These are phyloP conservation scores for Phylloporus scabripes DNA, from an alignment of 768 basidiomycete genomes.

Conservation along the genomic window DNA sequence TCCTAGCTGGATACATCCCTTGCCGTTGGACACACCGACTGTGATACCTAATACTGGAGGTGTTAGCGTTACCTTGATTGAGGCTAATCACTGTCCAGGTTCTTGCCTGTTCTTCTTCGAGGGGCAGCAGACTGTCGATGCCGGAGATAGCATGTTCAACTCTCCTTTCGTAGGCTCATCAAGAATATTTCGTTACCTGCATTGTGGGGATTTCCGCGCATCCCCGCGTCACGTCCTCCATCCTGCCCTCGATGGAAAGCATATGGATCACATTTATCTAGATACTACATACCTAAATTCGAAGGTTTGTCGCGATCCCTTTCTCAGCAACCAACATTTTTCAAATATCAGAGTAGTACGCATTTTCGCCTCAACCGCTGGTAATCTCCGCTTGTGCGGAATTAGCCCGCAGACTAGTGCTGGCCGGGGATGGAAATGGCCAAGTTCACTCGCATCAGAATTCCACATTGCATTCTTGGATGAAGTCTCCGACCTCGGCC, in stretches of 20 bases:
- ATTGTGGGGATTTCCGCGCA: conserved; percentile 93
- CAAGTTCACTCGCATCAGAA: conserved; percentile 21
- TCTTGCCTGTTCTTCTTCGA: conserved; percentile 93
- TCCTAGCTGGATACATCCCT: conserved; percentile 79
- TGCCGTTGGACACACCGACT: conserved; percentile 75
- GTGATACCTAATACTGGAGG: conserved; percentile 78
- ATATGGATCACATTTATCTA: conserved; percentile 83
- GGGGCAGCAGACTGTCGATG: conserved; percentile 82
- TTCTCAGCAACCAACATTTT: neutral
- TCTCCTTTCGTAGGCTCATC: conserved; percentile 66
- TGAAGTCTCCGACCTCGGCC: conserved; percentile 29
- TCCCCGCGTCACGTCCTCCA: conserved; percentile 85
- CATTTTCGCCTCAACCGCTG: conserved; percentile 91
- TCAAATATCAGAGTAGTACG: conserved; percentile 50
- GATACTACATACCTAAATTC: conserved; percentile 96
- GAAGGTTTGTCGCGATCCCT: conserved; percentile 41
- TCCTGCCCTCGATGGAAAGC: conserved; percentile 74
- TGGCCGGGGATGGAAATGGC: conserved; percentile 33
- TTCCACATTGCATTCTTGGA: conserved; percentile 49
- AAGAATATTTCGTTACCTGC: conserved; percentile 79
- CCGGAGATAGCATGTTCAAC: conserved; percentile 76
- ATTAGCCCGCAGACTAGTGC: conserved; percentile 56
- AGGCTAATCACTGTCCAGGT: conserved; percentile 98
- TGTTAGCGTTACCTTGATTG: conserved; percentile 88
- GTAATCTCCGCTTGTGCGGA: conserved; percentile 92